A percentile compares a stretch with the other conserved stretches of the same genome.
phyloP scores from a whole-genome alignment of 2,329 filamentous ascomycete genomes.

The Colletotrichum destructivum region DNA sequence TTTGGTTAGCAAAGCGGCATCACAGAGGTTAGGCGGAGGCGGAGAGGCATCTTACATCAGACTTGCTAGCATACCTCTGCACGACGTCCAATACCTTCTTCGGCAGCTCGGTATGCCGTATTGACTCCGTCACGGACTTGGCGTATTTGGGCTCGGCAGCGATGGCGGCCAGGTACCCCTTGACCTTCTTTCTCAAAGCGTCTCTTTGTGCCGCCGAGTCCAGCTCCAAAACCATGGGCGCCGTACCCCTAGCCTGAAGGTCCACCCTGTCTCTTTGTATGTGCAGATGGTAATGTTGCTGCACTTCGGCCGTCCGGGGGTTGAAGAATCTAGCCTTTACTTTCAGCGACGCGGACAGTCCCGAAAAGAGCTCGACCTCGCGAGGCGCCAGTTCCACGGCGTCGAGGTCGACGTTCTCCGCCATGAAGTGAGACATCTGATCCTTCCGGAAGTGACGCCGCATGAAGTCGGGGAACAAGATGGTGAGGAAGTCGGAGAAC shows the following conservation, averaged over 20 bases:
- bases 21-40: neutral
- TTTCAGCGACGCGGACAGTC: constrained; percentile 63
- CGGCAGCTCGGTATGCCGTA: constrained; percentile 62
- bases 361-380: constrained; percentile 64
- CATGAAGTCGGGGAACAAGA: constrained; percentile 68
- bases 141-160: constrained; percentile 64
- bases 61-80: constrained; percentile 62
- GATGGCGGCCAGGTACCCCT: constrained; percentile 65
- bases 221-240: constrained; percentile 67
- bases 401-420: constrained; percentile 63
- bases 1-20: neutral
- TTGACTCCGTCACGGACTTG: constrained; percentile 65
- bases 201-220: constrained; percentile 59
- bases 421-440: constrained; percentile 63
- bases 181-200: constrained; percentile 61
- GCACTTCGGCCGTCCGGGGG: constrained; percentile 61
- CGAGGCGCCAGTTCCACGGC: constrained; percentile 56
- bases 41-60: constrained; percentile 55
- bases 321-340: constrained; percentile 68
- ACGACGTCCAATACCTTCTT: constrained; percentile 62
- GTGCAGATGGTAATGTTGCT: constrained; percentile 67
- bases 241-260: constrained; percentile 59
- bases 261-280: constrained; percentile 55
- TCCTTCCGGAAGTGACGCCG: constrained; percentile 66
- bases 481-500: constrained; percentile 68